These are phyloP conservation scores for maize (Zea mays) DNA, from an alignment of 176 grass and related monocot species.

Conservation along the genomic window DNA sequence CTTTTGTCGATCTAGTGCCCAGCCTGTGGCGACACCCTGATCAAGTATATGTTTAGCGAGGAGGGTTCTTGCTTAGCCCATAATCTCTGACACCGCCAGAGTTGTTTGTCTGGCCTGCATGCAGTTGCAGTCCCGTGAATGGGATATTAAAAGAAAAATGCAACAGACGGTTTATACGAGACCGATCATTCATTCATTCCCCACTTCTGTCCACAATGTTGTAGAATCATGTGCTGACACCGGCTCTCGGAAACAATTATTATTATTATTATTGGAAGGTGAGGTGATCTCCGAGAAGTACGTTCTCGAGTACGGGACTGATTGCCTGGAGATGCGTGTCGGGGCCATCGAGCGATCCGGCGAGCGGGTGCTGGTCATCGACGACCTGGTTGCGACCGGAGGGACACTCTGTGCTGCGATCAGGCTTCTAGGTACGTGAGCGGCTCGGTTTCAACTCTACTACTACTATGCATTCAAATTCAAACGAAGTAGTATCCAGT, in stretches of 20 bases:
- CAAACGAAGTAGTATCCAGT: not conserved
- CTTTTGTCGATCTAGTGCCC: not conserved
- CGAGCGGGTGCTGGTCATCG: constrained; percentile 68
- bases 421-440: constrained; percentile 66
- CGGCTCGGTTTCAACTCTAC: no score
- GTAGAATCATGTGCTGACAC: constrained; percentile 27
- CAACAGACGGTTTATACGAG: no score
- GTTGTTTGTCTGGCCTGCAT: no score
- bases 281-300: constrained; percentile 85
- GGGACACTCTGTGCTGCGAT: constrained; percentile 90
- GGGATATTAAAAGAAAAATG: no score
- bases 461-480: no score
- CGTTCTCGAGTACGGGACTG: constrained; percentile 81
- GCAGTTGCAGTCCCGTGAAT: no score
- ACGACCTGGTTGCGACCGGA: constrained; percentile 90
- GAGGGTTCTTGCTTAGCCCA: no score
- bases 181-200: no score
- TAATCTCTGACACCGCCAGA: no score
- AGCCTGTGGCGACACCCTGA: no score
- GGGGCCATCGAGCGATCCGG: constrained; percentile 56
- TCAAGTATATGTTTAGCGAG: no score
- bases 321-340: constrained; percentile 92
- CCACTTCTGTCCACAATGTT: no score
- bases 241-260: not conserved
- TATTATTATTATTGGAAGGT: constrained; percentile 39